A percentile compares a stretch with the other conserved stretches of the same genome.
phyloP scores from a whole-genome alignment of 225 moss, liverwort and hornwort genomes.

The Antitrichia curtipendula region DNA sequence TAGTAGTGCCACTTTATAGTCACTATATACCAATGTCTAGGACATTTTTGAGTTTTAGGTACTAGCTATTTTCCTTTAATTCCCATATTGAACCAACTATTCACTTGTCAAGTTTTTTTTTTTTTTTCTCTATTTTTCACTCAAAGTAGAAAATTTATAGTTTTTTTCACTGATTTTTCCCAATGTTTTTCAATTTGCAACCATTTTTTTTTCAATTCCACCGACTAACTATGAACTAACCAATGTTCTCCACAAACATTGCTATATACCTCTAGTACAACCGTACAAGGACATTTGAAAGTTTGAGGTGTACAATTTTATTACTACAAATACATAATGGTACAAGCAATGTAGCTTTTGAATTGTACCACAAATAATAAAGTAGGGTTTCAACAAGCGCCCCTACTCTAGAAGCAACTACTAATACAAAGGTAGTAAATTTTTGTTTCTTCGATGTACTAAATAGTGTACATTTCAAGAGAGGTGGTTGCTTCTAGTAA shows the following conservation, averaged over 20 bases:
- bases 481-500: too few relatives aligned
- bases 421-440: too few relatives aligned
- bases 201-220: too few relatives aligned
- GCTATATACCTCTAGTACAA: neutral
- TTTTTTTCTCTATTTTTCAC: neutral
- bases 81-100: neutral
- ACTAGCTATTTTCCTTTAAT: neutral
- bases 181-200: neutral
- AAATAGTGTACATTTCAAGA: neutral
- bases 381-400: too few relatives aligned
- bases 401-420: rapidly evolving
- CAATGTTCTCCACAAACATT: rapidly evolving
- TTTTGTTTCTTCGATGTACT: neutral
- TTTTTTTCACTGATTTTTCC: too few relatives aligned
- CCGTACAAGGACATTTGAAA: neutral
- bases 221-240: neutral
- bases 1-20: neutral
- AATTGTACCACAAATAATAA: neutral
- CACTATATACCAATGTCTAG: too few relatives aligned
- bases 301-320: neutral
- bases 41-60: neutral
- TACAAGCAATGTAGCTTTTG: rapidly evolving
- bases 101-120: rapidly evolving
- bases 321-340: neutral
- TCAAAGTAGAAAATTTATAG: too few relatives aligned